Percentiles rank a stretch among this genome's conserved stretches.
Evolutionary conservation across 2,329 filamentous ascomycete genomes (phyloP).

Genomic region (Bipolaris sorokiniana): DNA sequence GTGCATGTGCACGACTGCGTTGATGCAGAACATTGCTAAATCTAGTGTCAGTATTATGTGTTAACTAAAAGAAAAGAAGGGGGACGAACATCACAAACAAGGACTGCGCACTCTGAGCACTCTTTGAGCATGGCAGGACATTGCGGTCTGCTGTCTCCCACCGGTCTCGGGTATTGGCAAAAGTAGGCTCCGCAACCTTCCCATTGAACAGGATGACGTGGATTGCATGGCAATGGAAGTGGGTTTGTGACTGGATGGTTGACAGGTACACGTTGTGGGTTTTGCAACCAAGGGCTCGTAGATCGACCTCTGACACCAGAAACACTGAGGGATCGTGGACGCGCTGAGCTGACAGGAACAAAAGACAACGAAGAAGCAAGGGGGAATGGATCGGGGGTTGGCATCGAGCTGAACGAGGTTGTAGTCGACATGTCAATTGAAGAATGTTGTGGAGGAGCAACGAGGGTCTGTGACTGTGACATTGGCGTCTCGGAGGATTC

Average conservation of each 20-base stretch:
- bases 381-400: slow-evolving; percentile 34
- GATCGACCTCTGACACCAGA: slow-evolving; percentile 47
- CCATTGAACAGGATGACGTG: slow-evolving; percentile 53
- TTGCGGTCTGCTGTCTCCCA: slow-evolving; percentile 48
- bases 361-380: slow-evolving; percentile 35
- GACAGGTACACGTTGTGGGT: slow-evolving; percentile 29
- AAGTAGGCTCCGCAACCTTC: slow-evolving; percentile 53
- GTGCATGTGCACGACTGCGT: slow-evolving; percentile 48
- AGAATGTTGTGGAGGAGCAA: slow-evolving; percentile 27
- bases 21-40: slow-evolving; percentile 38
- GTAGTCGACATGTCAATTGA: slow-evolving; percentile 41
- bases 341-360: slow-evolving; percentile 42
- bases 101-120: slow-evolving; percentile 48
- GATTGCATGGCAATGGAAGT: slow-evolving; percentile 48
- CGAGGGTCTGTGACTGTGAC: slow-evolving; percentile 46
- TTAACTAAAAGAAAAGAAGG: not conserved
- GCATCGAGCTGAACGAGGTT: slow-evolving; percentile 33
- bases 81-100: slow-evolving; percentile 51
- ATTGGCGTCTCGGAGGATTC: slow-evolving; percentile 39
- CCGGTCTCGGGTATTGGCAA: slow-evolving; percentile 47
- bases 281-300: slow-evolving; percentile 34
- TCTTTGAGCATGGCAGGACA: slow-evolving; percentile 48
- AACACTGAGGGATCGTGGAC: slow-evolving; percentile 47
- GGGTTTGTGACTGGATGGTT: slow-evolving; percentile 41
- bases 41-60: slow-evolving; percentile 13